phyloP scores from a whole-genome alignment of 495 filamentous ascomycete species.

The Parathielavia hyrcaniae region DNA sequence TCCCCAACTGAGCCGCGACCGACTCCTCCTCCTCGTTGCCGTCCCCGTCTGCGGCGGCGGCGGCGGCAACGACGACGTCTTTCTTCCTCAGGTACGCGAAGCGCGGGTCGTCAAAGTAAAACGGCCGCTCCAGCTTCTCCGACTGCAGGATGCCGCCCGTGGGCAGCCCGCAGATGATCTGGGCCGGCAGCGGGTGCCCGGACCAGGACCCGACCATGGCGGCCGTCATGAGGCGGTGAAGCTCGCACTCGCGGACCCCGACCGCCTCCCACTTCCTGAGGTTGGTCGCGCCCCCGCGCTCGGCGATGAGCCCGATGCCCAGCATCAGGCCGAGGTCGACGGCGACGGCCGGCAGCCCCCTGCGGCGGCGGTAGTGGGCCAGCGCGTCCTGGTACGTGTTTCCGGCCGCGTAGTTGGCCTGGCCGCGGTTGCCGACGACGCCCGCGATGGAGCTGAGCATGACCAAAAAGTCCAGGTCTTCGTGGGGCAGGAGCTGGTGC shows the following conservation, averaged over 20 bases:
- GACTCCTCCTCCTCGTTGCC: too few species aligned
- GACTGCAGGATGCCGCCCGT: constrained; percentile 30
- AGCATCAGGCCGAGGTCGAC: neutral
- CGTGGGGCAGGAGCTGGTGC: constrained; percentile 24
- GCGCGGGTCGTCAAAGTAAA: too few species aligned
- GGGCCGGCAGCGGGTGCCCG: neutral
- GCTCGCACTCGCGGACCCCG: neutral
- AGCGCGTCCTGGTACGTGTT: neutral
- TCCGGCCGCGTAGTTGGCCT: constrained; percentile 53
- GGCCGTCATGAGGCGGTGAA: neutral
- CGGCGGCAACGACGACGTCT: too few species aligned
- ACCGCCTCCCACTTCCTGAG: neutral
- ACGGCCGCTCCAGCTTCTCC: too few species aligned
- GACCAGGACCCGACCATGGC: too few species aligned
- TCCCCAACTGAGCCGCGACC: too few species aligned
- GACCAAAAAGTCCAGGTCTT: constrained; percentile 54
- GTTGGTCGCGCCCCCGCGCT: neutral
- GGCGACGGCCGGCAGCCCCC: neutral
- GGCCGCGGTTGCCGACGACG: constrained; percentile 45
- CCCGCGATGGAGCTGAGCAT: constrained; percentile 40
- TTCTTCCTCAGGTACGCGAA: too few species aligned
- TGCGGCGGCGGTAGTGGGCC: neutral
- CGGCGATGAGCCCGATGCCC: neutral
- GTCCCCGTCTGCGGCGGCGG: too few species aligned
- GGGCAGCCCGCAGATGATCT: constrained; percentile 23